Evolutionary conservation across 805 yeast genomes (phyloP).

Genomic region (Barnettozyma californica): DNA sequence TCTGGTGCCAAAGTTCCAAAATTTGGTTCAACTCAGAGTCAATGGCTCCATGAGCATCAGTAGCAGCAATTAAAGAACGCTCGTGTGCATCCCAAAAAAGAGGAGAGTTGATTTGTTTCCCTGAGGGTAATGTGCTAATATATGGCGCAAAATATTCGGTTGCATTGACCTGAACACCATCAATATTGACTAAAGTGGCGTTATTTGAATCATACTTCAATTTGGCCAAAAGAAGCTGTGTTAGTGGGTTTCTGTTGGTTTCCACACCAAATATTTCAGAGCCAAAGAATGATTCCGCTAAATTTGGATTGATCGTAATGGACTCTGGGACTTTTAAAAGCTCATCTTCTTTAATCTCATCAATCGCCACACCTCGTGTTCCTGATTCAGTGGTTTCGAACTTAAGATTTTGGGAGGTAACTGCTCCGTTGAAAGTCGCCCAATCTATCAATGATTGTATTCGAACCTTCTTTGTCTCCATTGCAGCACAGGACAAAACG

Average conservation of each 20-base stretch:
- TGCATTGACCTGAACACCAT: conserved; percentile 5
- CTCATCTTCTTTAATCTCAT: conserved; percentile 8
- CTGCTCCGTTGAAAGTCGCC: conserved; percentile 36
- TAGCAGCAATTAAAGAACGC: conserved; percentile 49
- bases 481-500: too few species aligned
- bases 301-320: conserved; percentile 32
- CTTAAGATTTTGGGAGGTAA: conserved; percentile 29
- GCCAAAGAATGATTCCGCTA: conserved; percentile 30
- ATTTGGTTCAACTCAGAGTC: conserved; percentile 39
- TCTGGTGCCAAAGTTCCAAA: conserved; percentile 55
- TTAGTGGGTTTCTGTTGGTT: conserved; percentile 14
- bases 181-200: conserved; percentile 4
- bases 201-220: conserved; percentile 33
- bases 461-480: background rate
- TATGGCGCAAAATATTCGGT: conserved; percentile 36
- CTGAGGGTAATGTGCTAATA: conserved; percentile 42
- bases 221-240: conserved; percentile 36
- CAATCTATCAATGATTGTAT: conserved; percentile 25
- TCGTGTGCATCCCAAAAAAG: conserved; percentile 57
- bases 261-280: conserved; percentile 2
- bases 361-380: conserved; percentile 29
- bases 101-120: conserved; percentile 49
- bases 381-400: conserved; percentile 33
- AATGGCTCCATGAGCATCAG: conserved; percentile 60
- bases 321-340: conserved; percentile 35